Evolutionary conservation across 2,329 filamentous ascomycete species (phyloP).

Genomic region (Alternaria consortialis): DNA sequence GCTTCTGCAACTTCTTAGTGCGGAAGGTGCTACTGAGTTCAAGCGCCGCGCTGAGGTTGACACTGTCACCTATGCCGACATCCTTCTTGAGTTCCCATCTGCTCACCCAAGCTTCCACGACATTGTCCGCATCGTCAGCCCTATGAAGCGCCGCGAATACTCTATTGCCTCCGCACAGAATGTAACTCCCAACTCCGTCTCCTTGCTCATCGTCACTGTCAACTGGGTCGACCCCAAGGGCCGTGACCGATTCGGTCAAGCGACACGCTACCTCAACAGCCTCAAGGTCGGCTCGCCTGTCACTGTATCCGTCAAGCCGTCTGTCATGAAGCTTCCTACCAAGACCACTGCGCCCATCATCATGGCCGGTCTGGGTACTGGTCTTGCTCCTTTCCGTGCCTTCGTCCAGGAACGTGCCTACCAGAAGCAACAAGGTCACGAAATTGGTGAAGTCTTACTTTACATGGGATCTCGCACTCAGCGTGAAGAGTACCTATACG

Average conservation of each 20-base stretch:
- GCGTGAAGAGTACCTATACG: slow-evolving; percentile 98
- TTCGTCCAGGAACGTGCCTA: slow-evolving; percentile 98
- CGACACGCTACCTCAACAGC: slow-evolving; percentile 84
- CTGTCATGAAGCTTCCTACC: slow-evolving; percentile 96
- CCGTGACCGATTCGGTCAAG: slow-evolving; percentile 89
- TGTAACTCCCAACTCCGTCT: slow-evolving; percentile 87
- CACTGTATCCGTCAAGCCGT: slow-evolving; percentile 95
- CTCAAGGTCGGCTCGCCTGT: slow-evolving; percentile 80
- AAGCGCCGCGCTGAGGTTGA: slow-evolving; percentile 92
- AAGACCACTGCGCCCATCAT: slow-evolving; percentile 91
- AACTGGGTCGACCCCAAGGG: slow-evolving; percentile 91
- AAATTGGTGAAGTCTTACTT: slow-evolving; percentile 89
- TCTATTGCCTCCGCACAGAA: slow-evolving; percentile 98
- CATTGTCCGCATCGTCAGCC: slow-evolving; percentile 83
- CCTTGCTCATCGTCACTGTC: slow-evolving; percentile 96
- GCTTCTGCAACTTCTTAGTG: slow-evolving; percentile 74
- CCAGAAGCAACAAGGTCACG: slow-evolving; percentile 96
- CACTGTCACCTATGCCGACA: slow-evolving; percentile 87
- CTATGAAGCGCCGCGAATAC: slow-evolving; percentile 97
- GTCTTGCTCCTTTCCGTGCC: slow-evolving; percentile 97
- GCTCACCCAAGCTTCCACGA: slow-evolving; percentile 90
- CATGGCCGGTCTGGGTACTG: slow-evolving; percentile 98
- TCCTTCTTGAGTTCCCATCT: slow-evolving; percentile 88
- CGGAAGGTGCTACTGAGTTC: slow-evolving; percentile 86
- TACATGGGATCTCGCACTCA: slow-evolving; percentile 98